Conservation (phyloP, 176 grass and related monocot genomes). For the Coix lacrymajobi region DNA sequence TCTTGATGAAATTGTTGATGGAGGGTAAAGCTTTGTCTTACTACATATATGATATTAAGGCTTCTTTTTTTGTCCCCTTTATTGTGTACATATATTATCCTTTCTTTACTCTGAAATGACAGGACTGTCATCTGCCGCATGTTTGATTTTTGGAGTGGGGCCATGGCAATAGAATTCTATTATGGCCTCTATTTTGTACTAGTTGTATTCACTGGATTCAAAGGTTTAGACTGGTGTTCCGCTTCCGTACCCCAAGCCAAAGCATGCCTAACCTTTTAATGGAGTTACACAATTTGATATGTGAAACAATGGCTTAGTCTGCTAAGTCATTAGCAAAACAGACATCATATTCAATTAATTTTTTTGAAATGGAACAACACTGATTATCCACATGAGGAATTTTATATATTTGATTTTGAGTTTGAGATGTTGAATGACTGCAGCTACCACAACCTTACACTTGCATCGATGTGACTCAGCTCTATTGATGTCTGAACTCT, state of each 20-base stretch:
- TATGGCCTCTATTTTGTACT: neutral
- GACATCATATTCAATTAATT: no score
- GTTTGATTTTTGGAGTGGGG: neutral
- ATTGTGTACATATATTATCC: neutral
- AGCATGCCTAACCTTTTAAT: neutral
- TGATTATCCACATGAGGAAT: neutral
- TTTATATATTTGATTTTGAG: neutral
- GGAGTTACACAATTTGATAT: neutral
- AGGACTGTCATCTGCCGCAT: neutral
- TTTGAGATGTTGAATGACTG: neutral
- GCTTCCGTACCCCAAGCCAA: neutral
- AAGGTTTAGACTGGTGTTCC: neutral
- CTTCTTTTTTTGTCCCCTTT: slow-evolving; percentile 11
- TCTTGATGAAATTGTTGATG: slow-evolving; percentile 97
- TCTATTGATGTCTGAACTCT: neutral
- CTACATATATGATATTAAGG: neutral
- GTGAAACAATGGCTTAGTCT: neutral
- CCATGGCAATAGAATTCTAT: neutral
- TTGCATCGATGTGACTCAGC: neutral
- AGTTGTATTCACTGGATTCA: neutral
- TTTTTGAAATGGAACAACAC: neutral
- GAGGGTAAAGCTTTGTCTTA: slow-evolving; percentile 52
- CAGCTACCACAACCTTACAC: neutral
- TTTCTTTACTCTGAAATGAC: neutral
- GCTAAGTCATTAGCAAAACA: neutral